Evolutionary conservation across 2,329 filamentous ascomycete species (phyloP), one percentile per base, ranked within the genome.

Genomic region (Talaromyces pinophilus): DNA sequence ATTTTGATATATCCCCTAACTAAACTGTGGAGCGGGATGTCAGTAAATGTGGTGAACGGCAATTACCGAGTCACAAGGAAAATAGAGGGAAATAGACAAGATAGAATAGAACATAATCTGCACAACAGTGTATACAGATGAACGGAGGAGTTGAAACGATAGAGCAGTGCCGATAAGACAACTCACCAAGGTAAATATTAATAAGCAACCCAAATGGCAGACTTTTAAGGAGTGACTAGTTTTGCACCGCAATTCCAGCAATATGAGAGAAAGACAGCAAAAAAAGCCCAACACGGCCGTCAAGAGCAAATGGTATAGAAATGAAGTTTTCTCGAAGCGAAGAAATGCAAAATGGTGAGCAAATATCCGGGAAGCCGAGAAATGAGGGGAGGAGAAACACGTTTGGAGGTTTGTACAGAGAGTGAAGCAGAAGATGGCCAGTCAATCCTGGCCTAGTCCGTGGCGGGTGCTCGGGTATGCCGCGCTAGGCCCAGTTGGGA

Each of bases 201-300:
- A 65, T 68, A 68, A 69, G 66, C 42, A 67, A 60, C 65, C 62
- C 57, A 62, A 67, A 65, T 46, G 25, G 65, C 68, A 71, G 69
- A 70, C 68, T 71, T 71, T 60, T 70, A 70, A 63, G 67, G 69
- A 66, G 67, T 59, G 62, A 62, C 68, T n/a, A 30, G 40, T 64
- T 35, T 15, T 55, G 62, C 40, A 57, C n/a, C 19, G 35, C 50
- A 55, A 54, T 25, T 57, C 52, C 57, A 60, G 57, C 38, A 46
- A 60, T 46, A 46, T 28, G n/a, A 30, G 19, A 59, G 25, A 42
- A 38, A 64, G 40, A 59, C 38, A 55, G 17, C 62, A 48, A n/a
- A 11, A 57, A 59, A 46, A 28, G 42, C 54, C 15, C 33, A 55
- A 22, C 42, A 38, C 28, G 15, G 38, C 64, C 46, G 52, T 19